These are phyloP conservation scores for Nakaseomyces delphensis DNA, from an alignment of 1,139 yeast species.

Conservation along the genomic window DNA sequence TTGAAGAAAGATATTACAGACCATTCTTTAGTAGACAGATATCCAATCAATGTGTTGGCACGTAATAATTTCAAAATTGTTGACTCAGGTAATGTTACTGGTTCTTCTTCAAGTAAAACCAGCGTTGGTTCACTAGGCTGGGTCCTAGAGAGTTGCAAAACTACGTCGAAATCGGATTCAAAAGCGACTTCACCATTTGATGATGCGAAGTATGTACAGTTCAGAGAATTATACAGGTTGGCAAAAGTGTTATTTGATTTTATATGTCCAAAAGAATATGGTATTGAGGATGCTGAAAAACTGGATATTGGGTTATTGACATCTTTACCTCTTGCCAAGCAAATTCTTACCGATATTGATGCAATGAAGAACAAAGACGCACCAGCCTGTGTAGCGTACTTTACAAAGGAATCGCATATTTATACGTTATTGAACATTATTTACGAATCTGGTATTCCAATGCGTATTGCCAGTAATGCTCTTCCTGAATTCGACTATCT, in stretches of 20 bases:
- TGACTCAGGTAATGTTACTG: slow-evolving; percentile 16
- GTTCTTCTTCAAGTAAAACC: slow-evolving; percentile 25
- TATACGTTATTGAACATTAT: slow-evolving; percentile 85
- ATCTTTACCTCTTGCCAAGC: slow-evolving; percentile 87
- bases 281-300: slow-evolving; percentile 91
- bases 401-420: slow-evolving; percentile 95
- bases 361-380: slow-evolving; percentile 68
- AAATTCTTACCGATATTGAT: slow-evolving; percentile 71
- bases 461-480: slow-evolving; percentile 89
- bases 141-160: slow-evolving; percentile 49
- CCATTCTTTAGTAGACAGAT: slow-evolving; percentile 59
- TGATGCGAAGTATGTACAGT: slow-evolving; percentile 65
- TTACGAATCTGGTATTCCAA: slow-evolving; percentile 90
- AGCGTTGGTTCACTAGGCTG: slow-evolving; percentile 69
- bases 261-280: slow-evolving; percentile 97
- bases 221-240: slow-evolving; percentile 79
- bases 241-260: slow-evolving; percentile 94
- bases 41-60: slow-evolving; percentile 72
- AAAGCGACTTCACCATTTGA: slow-evolving; percentile 59
- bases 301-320: slow-evolving; percentile 92
- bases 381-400: slow-evolving; percentile 81
- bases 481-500: slow-evolving; percentile 92
- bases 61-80: slow-evolving; percentile 59
- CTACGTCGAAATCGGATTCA: slow-evolving; percentile 31
- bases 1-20: slow-evolving; percentile 51